Evolutionary conservation across 2,329 filamentous ascomycete species (phyloP), one percentile per base, ranked within the genome.

Genomic region (Cryphonectria naterciae): DNA sequence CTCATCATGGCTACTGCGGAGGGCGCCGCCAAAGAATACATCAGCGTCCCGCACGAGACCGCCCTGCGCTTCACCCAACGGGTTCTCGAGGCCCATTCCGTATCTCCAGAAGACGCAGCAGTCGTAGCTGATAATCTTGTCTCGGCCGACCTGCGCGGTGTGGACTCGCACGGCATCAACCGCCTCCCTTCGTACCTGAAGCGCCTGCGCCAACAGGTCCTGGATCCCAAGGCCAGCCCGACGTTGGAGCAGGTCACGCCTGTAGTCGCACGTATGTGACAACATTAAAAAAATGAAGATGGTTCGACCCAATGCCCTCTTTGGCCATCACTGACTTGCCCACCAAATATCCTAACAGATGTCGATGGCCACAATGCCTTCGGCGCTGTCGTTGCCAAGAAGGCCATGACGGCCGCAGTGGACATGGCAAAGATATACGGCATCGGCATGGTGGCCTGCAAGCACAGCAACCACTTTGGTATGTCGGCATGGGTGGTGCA

Each of bases 401-500:
- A 74, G 43, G 92, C 87, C 37, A 95, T 95, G 89, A 78, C 80
- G 0, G 84, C 85, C 0, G 92, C 92, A 0, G 88, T 94, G 62
- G 84, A 87, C 13, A 90, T 92, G 80, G 92, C 92, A 0, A 80
- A 83, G 35, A 78, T 81, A 1, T 89, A 85, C 75, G 92, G 92
- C 17, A 92, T 95, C 73, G 93, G 93, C 37, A 90, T 96, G 87
- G 91, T 91, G 0, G 89, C 87, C 70, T 84, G 95, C 76, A 92
- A 90, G 79, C 91, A 92, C 80, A 92, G 90, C 56, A 95, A 95
- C 76, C 92, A 95, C 79, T 95, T 93, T 76, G 93, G 93, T 68
- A 96, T 96, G 93, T 87, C 87, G 4, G 93, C 93, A 0, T 95
- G 92, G 91, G 78, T 94, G 0, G 92, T 94, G 15, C 91, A 93